Percentiles rank a stretch among this genome's conserved stretches.
These are phyloP conservation scores for Podospora fimiseda DNA, from an alignment of 495 filamentous ascomycete species.

Conservation along the genomic window DNA sequence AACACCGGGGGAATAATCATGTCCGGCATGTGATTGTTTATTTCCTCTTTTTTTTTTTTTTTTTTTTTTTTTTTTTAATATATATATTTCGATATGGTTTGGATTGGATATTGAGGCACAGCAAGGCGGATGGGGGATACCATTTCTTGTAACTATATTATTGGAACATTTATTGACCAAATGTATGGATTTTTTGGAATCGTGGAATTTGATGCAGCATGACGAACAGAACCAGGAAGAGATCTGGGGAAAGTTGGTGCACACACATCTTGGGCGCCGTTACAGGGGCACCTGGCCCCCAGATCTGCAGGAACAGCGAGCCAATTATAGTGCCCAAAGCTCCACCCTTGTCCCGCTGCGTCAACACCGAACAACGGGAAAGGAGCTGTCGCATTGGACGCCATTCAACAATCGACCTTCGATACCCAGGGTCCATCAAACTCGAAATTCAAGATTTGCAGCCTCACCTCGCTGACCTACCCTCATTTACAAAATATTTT, in stretches of 20 bases:
- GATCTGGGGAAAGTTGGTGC: too few species aligned
- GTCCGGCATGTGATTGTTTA: conserved; percentile 7
- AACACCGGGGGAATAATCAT: neutral
- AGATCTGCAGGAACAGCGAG: neutral
- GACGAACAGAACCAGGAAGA: too few species aligned
- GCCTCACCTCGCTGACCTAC: neutral
- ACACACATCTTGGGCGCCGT: too few species aligned
- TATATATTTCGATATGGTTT: neutral
- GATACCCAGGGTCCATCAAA: neutral
- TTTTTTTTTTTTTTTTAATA: neutral
- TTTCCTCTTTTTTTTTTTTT: neutral
- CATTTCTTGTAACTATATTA: too few species aligned
- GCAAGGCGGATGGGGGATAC: too few species aligned
- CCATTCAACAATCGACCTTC: neutral
- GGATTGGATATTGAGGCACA: neutral
- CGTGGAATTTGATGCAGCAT: too few species aligned
- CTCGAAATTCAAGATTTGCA: neutral
- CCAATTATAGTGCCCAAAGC: conserved; percentile 13
- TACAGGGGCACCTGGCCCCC: neutral
- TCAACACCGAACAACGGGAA: neutral
- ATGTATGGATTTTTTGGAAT: too few species aligned
- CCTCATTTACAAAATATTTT: too few species aligned
- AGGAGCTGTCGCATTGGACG: too few species aligned
- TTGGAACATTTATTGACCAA: too few species aligned
- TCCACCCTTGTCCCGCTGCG: neutral